phyloP scores from a whole-genome alignment of 768 basidiomycete genomes.

The Lentinula sp. region DNA sequence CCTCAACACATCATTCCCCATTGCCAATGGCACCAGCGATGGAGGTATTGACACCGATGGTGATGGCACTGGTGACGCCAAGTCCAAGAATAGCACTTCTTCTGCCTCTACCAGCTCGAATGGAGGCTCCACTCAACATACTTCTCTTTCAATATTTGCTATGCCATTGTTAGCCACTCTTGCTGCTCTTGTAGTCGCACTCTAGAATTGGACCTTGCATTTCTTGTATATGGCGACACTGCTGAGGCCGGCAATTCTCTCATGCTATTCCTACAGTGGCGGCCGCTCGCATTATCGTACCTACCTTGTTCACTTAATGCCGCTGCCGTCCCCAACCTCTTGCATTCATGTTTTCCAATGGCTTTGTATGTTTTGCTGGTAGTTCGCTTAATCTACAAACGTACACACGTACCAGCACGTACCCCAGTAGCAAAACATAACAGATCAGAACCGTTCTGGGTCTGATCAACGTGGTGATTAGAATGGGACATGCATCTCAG shows the following conservation, averaged over 20 bases:
- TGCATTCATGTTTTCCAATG: background rate
- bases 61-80: conserved; percentile 26
- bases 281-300: background rate
- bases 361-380: background rate
- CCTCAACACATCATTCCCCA: conserved; percentile 63
- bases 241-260: background rate
- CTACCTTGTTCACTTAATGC: background rate
- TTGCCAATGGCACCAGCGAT: conserved; percentile 27
- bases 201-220: background rate
- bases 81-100: conserved; percentile 20
- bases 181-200: background rate
- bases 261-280: background rate
- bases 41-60: conserved; percentile 32
- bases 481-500: background rate
- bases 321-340: background rate
- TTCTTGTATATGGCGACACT: background rate
- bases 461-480: too few species aligned
- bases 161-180: background rate
- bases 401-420: background rate
- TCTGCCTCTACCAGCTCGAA: background rate
- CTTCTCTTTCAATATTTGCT: conserved; percentile 2
- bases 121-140: background rate
- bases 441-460: too few species aligned
- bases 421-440: background rate
- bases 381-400: background rate